These are phyloP conservation scores for Carex myosuroides DNA, from an alignment of 176 grass and related monocot species.

Conservation along the genomic window DNA sequence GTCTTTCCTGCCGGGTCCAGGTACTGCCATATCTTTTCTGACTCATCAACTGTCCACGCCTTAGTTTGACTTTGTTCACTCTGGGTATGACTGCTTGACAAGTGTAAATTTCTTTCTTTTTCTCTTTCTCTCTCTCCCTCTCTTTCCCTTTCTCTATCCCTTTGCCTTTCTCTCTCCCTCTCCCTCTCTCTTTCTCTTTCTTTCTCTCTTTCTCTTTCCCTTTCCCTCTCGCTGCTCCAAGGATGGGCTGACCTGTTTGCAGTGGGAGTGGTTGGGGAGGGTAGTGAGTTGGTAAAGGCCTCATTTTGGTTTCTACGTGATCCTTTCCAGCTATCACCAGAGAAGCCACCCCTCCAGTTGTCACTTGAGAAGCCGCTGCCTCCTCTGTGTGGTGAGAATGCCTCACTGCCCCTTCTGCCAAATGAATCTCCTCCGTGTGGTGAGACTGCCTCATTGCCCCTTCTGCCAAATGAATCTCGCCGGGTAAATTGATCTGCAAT, in stretches of 20 bases:
- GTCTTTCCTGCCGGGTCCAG: slow-evolving; percentile 77
- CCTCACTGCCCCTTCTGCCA: slow-evolving; percentile 15
- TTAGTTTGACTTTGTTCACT: background rate
- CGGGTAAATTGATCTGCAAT: slow-evolving; percentile 12
- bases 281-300: background rate
- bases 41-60: slow-evolving; percentile 38
- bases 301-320: slow-evolving; percentile 10
- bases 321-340: slow-evolving; percentile 11
- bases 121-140: background rate
- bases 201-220: background rate
- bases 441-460: background rate
- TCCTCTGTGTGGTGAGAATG: background rate
- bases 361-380: background rate
- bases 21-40: slow-evolving; percentile 93
- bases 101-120: background rate
- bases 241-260: slow-evolving; percentile 18
- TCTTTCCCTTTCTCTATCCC: background rate
- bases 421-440: slow-evolving; percentile 20
- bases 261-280: slow-evolving; percentile 24
- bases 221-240: slow-evolving; percentile 16
- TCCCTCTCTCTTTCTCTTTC: background rate
- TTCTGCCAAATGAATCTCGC: slow-evolving; percentile 27
- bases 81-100: background rate
- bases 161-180: background rate
- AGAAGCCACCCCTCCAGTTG: slow-evolving; percentile 16